Base-by-base conservation (phyloP, 306 rosid genomes). In the Hippophae gyantsensis region DNA sequence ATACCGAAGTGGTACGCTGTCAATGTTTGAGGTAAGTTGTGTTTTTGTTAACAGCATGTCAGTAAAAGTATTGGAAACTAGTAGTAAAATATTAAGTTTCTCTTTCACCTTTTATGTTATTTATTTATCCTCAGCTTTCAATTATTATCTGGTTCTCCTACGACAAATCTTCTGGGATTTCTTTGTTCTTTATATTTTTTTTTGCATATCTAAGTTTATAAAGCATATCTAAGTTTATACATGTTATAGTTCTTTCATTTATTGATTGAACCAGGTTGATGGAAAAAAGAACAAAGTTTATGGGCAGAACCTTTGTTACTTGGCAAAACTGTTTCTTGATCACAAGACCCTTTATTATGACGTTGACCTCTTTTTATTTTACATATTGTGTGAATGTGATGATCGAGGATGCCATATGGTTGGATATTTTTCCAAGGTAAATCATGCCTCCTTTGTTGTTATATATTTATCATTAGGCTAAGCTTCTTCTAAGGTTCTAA, bases 401-500 rank as follows among this genome's bases (percentile, higher is more conserved):
- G 99, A 93, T 72, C 84, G 97, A 61, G 99, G 99, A 64, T 93
- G 99, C 74, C 99, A 93, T 78, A 89, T 93, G 99, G 99, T 93
- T 68, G 99, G 99, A 70, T 93, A 93, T 77, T 93, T 93, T 69
- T 88, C 99, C 48, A 93, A 93, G 97, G 99, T 84, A 84, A 42
- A 38, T 5, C 14, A 8, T 10, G 43, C 32, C 9, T 23, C n/a
- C 13, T 46, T 46, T 10, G 13, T 46, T 46, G 13, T 10, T 2
- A 9, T 10, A 9, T 10, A 32, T 32, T 32, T 32, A 32, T 32
- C 38, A 32, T 1, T 4, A 32, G 38, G 5, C 38, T 27, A 27
- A 27, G 4, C 1, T 27, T 27, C 2, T 32, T 32, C 38, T 4
- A 32, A 32, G 38, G 38, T 2, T 32, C 38, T 4, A 32, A 32